phyloP scores from a whole-genome alignment of 371 early-diverging fungal species.

The Rhizomucor pusillus region DNA sequence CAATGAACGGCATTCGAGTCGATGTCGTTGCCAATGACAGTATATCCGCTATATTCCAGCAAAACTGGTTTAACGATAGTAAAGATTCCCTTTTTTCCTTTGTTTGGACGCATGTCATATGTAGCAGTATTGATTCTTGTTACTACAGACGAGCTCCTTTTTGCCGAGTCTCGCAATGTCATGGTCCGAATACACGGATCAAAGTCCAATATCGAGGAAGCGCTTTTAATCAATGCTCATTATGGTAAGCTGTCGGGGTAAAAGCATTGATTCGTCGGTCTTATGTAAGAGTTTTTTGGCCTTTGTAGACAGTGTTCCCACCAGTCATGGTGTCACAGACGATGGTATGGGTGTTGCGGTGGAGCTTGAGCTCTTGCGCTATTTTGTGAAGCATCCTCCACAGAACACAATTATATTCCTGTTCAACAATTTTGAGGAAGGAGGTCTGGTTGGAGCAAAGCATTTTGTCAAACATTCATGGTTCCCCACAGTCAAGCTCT shows the following conservation, averaged over 20 bases:
- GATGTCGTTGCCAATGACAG: constrained; percentile 43
- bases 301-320: constrained; percentile 65
- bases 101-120: background rate
- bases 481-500: constrained; percentile 68
- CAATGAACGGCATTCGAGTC: constrained; percentile 26
- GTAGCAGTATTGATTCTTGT: background rate
- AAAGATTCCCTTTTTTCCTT: constrained; percentile 12
- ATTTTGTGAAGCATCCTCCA: constrained; percentile 57
- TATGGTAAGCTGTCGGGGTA: constrained; percentile 37
- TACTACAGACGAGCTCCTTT: constrained; percentile 40
- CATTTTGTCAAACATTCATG: constrained; percentile 78
- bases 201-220: constrained; percentile 37
- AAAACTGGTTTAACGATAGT: constrained; percentile 32
- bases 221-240: constrained; percentile 53
- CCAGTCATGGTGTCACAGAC: constrained; percentile 83
- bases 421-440: constrained; percentile 88
- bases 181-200: constrained; percentile 47
- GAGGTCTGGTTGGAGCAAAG: constrained; percentile 70
- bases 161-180: constrained; percentile 49
- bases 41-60: constrained; percentile 19
- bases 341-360: constrained; percentile 78
- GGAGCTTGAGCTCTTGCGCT: constrained; percentile 68
- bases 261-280: background rate
- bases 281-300: no score
- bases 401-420: constrained; percentile 69